Conservation (phyloP, 352 stramenopile genomes). For the Plasmopara viticola region DNA sequence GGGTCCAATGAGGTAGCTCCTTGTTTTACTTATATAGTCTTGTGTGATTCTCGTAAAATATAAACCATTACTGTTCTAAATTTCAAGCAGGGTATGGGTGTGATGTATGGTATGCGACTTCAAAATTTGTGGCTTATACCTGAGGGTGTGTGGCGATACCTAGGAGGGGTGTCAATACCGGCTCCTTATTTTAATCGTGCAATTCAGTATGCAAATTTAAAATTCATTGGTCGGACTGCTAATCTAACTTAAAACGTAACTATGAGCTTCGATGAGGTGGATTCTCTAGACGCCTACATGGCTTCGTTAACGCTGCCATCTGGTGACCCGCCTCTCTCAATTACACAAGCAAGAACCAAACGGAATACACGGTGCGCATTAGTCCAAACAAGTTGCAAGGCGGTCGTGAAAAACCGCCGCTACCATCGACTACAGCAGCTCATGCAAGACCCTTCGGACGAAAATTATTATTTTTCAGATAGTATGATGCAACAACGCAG, state of each 20-base stretch:
- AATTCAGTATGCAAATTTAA: too few species aligned
- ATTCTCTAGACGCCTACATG: constrained; percentile 82
- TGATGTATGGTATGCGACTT: too few species aligned
- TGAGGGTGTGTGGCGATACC: too few species aligned
- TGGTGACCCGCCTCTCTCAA: constrained; percentile 1
- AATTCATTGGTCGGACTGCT: too few species aligned
- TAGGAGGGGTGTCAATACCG: too few species aligned
- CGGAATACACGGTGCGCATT: constrained; percentile 3
- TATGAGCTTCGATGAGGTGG: constrained; percentile 26
- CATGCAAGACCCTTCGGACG: constrained; percentile 16
- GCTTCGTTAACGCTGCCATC: constrained; percentile 39
- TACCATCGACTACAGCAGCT: constrained; percentile 69
- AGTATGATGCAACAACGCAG: constrained; percentile 74
- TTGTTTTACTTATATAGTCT: too few species aligned
- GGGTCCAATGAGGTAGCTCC: too few species aligned
- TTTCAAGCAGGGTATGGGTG: too few species aligned
- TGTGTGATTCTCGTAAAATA: too few species aligned
- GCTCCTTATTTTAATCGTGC: too few species aligned
- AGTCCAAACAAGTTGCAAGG: constrained; percentile 2
- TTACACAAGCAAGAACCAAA: constrained; percentile 11
- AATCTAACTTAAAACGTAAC: background rate
- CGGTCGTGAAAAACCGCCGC: constrained; percentile 61
- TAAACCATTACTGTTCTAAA: too few species aligned
- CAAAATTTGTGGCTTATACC: too few species aligned
- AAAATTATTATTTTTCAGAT: constrained; percentile 72